Evolutionary conservation across 2,329 filamentous ascomycete species (phyloP).

Genomic region (Fusarium dimerum): DNA sequence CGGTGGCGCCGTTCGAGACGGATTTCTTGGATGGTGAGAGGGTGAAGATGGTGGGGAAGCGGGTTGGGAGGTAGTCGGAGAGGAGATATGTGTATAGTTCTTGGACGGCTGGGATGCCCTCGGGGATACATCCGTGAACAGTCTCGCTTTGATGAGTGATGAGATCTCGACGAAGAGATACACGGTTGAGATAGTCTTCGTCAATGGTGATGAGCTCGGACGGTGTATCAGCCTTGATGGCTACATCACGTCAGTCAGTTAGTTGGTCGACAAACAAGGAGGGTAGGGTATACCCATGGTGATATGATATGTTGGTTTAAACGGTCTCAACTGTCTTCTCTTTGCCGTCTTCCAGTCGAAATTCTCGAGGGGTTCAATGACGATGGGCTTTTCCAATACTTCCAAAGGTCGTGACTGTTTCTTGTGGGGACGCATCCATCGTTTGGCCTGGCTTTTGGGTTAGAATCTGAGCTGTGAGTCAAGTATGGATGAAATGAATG

Average conservation of each 20-base stretch:
- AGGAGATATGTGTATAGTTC: conserved; percentile 52
- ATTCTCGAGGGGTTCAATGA: conserved; percentile 26
- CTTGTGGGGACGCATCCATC: conserved; percentile 20
- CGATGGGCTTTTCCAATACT: background rate
- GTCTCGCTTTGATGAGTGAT: conserved; percentile 38
- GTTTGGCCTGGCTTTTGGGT: conserved; percentile 12
- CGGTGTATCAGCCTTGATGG: conserved; percentile 35
- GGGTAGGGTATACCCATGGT: conserved; percentile 48
- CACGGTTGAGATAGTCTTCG: conserved; percentile 45
- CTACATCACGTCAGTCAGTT: conserved; percentile 47
- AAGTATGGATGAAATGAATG: no score
- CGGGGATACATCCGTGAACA: conserved; percentile 44
- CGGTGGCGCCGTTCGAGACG: conserved; percentile 44
- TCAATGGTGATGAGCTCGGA: conserved; percentile 55
- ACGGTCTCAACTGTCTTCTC: conserved; percentile 46
- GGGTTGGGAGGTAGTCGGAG: conserved; percentile 44
- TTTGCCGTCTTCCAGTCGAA: conserved; percentile 43
- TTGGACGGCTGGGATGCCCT: conserved; percentile 41
- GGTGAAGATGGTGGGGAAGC: conserved; percentile 49
- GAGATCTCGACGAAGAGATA: conserved; percentile 39
- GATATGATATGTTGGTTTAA: conserved; percentile 55
- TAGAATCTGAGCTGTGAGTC: no score
- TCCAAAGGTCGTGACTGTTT: conserved; percentile 2
- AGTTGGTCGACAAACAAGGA: conserved; percentile 48
- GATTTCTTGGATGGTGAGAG: conserved; percentile 30